These are phyloP conservation scores for Hyparrhenia diplandra DNA, from an alignment of 176 grass and related monocot species.

Conservation along the genomic window DNA sequence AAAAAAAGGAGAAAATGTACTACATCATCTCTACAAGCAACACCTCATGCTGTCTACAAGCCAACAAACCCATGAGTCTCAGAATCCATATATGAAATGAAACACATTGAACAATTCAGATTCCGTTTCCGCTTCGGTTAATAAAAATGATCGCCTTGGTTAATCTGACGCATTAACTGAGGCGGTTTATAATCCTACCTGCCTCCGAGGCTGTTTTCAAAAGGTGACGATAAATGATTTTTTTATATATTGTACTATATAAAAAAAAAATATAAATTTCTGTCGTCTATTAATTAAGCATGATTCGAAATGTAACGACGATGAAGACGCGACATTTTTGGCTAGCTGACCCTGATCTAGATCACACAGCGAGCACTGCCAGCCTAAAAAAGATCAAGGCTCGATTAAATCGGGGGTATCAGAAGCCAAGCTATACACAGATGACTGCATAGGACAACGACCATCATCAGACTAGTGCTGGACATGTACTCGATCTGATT, in stretches of 20 bases:
- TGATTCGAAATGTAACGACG: not conserved
- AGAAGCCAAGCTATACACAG: not conserved
- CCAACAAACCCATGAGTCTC: not conserved
- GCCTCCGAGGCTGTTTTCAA: no score
- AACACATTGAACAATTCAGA: not conserved
- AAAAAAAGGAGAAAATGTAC: no score
- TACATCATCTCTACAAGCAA: not conserved
- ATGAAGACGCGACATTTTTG: not conserved
- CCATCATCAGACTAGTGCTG: not conserved
- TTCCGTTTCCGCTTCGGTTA: no score
- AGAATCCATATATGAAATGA: not conserved
- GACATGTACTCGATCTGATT: constrained; percentile 1
- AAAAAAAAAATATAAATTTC: not conserved
- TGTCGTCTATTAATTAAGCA: not conserved
- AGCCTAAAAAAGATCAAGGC: not conserved
- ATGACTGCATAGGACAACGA: constrained; percentile 6
- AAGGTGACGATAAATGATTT: no score
- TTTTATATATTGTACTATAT: no score
- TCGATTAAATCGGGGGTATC: not conserved
- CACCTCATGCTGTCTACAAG: not conserved
- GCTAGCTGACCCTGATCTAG: not conserved
- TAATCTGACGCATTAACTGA: no score
- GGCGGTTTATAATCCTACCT: no score
- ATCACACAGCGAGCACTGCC: not conserved
- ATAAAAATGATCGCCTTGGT: no score